phyloP scores from a whole-genome alignment of 73 alveolate genomes.

The Stentor coeruleus region DNA sequence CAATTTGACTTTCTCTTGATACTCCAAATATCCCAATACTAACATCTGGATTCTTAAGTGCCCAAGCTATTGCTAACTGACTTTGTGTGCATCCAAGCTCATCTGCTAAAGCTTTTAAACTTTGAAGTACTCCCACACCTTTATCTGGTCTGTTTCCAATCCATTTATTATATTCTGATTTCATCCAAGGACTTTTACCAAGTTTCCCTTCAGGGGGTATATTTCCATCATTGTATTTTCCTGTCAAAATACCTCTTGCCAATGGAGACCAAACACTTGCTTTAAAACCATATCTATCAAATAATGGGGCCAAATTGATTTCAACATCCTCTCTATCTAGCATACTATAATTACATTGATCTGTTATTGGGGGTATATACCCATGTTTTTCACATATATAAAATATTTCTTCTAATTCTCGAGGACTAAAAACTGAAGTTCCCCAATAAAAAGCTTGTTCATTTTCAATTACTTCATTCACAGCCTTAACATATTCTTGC shows the following conservation, averaged over 20 bases:
- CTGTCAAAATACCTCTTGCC: slow-evolving; percentile 88
- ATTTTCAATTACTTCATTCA: slow-evolving; percentile 80
- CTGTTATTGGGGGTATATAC: slow-evolving; percentile 85
- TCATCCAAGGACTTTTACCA: no score
- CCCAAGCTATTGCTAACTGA: slow-evolving; percentile 46
- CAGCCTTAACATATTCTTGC: slow-evolving; percentile 89
- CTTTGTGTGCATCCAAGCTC: slow-evolving; percentile 37
- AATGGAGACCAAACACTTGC: slow-evolving; percentile 93
- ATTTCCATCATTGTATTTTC: slow-evolving; percentile 89
- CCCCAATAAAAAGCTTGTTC: slow-evolving; percentile 98
- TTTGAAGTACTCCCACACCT: slow-evolving; percentile 29
- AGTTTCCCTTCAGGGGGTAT: slow-evolving; percentile 64
- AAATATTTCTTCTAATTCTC: slow-evolving; percentile 71
- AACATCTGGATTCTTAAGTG: slow-evolving; percentile 34
- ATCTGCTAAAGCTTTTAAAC: slow-evolving; percentile 32
- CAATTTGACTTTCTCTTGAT: slow-evolving; percentile 24
- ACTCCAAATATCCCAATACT: slow-evolving; percentile 29
- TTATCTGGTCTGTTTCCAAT: slow-evolving; percentile 26
- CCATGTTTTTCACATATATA: slow-evolving; percentile 59
- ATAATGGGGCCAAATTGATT: slow-evolving; percentile 70
- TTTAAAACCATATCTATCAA: slow-evolving; percentile 66
- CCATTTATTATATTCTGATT: background rate
- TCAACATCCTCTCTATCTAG: slow-evolving; percentile 85
- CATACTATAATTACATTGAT: slow-evolving; percentile 87
- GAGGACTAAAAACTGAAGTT: slow-evolving; percentile 94